Percentiles rank a stretch among this genome's conserved stretches.
These are phyloP conservation scores for Platanthera zijinensis DNA, from an alignment of 106 monocot species.

Conservation along the genomic window DNA sequence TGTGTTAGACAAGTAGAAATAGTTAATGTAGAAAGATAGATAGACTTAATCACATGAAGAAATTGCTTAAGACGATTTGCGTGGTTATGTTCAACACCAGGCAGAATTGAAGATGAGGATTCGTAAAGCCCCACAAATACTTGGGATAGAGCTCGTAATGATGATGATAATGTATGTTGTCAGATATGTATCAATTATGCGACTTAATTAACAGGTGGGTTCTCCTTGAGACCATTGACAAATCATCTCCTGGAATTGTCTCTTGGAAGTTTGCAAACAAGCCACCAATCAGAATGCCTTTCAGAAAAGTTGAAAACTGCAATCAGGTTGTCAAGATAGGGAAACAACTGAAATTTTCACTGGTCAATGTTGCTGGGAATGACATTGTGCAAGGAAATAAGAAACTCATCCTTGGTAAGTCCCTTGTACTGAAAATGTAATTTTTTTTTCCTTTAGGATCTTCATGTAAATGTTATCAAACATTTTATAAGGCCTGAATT, in stretches of 20 bases:
- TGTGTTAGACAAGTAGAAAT: too few species aligned
- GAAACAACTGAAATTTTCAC: slow-evolving; percentile 77
- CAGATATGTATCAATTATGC: slow-evolving; percentile 5
- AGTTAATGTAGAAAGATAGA: too few species aligned
- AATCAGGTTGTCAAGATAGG: slow-evolving; percentile 89
- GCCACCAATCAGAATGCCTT: slow-evolving; percentile 91
- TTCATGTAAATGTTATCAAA: background rate
- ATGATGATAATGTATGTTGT: background rate
- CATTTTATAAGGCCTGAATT: background rate
- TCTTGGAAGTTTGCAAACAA: slow-evolving; percentile 76
- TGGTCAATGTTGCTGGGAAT: slow-evolving; percentile 89
- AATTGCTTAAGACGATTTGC: too few species aligned
- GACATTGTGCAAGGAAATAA: slow-evolving; percentile 94
- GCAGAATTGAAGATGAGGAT: too few species aligned
- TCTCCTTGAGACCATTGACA: slow-evolving; percentile 78
- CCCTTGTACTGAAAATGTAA: background rate
- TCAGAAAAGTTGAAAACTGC: slow-evolving; percentile 89
- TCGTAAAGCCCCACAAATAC: too few species aligned
- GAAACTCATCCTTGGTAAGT: slow-evolving; percentile 76
- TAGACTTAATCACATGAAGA: too few species aligned
- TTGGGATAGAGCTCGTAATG: too few species aligned
- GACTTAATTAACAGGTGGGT: slow-evolving; percentile 46
- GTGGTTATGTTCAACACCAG: too few species aligned
- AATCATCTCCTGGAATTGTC: slow-evolving; percentile 63
- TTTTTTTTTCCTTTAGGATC: background rate